Base-by-base conservation (phyloP, 2,329 filamentous ascomycete species). In the Xylaria hypoxylon region DNA sequence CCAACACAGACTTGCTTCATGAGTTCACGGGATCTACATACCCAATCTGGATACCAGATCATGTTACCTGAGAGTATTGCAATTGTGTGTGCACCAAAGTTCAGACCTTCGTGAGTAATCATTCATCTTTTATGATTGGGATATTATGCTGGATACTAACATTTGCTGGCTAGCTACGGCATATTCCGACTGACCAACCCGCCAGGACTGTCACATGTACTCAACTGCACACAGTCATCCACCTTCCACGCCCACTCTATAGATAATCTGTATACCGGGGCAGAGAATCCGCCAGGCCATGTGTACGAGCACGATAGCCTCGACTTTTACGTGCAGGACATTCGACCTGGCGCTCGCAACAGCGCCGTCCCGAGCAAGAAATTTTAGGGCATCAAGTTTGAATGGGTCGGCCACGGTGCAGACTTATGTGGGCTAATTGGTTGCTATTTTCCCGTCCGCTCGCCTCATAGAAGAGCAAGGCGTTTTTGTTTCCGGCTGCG, bases 1-100 rank as follows among this genome's bases (percentile, higher is more conserved):
- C 96, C 96, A 0, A 93, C 91, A 0, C 96, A 99, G 80, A 96
- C 93, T 0, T 99, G 96, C 79, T 99, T 99, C 78, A 96, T 99
- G 92, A 97, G 93, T 77, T 96, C 92, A 55, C 85, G 95, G 56
- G 96, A 99, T 76, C 77, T 98, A 71, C 96, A 99, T 77, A 99
- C 96, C 0, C 95, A 97, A 76, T 90, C 90, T 2, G 94, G 94
- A 11, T 98, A 97, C 77, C 96, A 99, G 79, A 90, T 96, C 66
- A 97, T 97, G 93, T 87, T 98, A 80, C 91, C 94, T 0, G 96
- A 99, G 83, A 96, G 93, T 73, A 94, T 99, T 69, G 96, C 96
- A 3, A 97, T 99, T 74, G 96, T 99, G 44, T 99, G 96, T 80
- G 93, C 96, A 5, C 96, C 96, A 0, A 91, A 87, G 63, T 93